Evolutionary conservation across 352 stramenopile species (phyloP).

Genomic region (Pythium aristosporum): DNA sequence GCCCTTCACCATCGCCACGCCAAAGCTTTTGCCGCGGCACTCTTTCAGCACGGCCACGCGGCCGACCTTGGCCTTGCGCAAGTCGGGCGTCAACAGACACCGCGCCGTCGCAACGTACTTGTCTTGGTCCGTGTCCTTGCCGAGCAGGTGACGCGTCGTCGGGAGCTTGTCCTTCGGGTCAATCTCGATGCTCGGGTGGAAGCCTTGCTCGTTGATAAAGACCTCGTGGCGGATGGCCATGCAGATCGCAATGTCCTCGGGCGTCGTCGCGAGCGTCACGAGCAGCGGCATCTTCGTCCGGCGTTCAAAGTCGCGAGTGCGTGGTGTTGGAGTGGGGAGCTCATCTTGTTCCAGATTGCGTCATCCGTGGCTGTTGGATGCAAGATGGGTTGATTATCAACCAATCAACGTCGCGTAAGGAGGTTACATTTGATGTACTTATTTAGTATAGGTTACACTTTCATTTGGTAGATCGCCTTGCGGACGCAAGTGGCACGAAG

Average conservation of each 20-base stretch:
- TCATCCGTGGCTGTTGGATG: too few species aligned
- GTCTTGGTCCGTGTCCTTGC: conserved; percentile 47
- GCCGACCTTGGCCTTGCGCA: conserved; percentile 47
- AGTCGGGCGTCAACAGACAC: conserved; percentile 32
- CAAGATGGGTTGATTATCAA: too few species aligned
- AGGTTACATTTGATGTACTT: too few species aligned
- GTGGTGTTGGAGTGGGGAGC: too few species aligned
- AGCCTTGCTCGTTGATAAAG: conserved; percentile 57
- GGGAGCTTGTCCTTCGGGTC: conserved; percentile 44
- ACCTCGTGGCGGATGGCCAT: conserved; percentile 38
- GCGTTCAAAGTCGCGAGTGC: too few species aligned
- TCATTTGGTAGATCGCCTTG: too few species aligned
- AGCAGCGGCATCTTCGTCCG: conserved; percentile 3
- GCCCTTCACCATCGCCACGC: conserved; percentile 38
- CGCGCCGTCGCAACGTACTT: conserved; percentile 57
- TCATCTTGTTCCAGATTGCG: too few species aligned
- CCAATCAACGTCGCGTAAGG: too few species aligned
- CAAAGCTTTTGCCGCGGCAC: conserved; percentile 58
- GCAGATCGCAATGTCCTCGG: conserved; percentile 35
- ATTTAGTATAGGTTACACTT: too few species aligned
- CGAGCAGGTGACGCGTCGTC: conserved; percentile 54
- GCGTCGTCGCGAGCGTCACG: conserved; percentile 33
- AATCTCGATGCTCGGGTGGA: conserved; percentile 37
- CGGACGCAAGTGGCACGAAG: too few species aligned
- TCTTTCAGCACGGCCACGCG: conserved; percentile 58